Base-by-base conservation (phyloP, 2,329 filamentous ascomycete species). In the Diaporthe humulicola region DNA sequence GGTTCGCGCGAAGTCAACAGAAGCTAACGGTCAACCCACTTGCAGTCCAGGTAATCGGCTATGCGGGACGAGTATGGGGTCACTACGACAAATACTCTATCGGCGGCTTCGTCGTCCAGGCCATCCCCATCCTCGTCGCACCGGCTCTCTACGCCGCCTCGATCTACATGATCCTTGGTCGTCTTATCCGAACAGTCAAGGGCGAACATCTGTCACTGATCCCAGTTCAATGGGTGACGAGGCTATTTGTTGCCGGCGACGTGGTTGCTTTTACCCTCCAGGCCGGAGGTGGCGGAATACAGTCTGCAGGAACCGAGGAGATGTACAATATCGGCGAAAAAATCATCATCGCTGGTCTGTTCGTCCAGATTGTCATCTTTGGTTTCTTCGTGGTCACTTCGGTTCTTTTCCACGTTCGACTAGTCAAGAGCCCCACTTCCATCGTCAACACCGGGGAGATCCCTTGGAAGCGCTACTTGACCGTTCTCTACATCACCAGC, bases 321-420 rank as follows among this genome's bases (percentile, higher is more conserved):
- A 66, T 75, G 19, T 76, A 79, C 1, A 71, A 74, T 8, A 66
- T 74, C 4, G 78, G 76, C 4, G 78, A 75, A 17, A 79, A 66
- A 0, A 75, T 78, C 17, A 80, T 81, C 64, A 72, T 79, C 17
- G 76, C 42, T 4, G 88, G 89, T 3, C 79, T 90, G 2, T 79
- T 86, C 15, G 78, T 89, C 8, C 89, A 90, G 77, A 83, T 90
- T 4, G 42, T 86, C 9, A 85, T 88, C 70, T 90, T 90, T 73
- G 81, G 81, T 14, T 82, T 89, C 54, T 90, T 90, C 75, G 79
- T 88, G 28, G 67, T 85, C 2, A 82, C 85, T 0, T 82, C 85
- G 0, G 76, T 82, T 1, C 76, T 86, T 0, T 88, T 89, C 78
- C 86, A 90, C 71, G 74, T 67, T 1, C 82, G 86, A 0, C 80